phyloP scores from a whole-genome alignment of 441 rosid species.

The Adansonia grandidieri region DNA sequence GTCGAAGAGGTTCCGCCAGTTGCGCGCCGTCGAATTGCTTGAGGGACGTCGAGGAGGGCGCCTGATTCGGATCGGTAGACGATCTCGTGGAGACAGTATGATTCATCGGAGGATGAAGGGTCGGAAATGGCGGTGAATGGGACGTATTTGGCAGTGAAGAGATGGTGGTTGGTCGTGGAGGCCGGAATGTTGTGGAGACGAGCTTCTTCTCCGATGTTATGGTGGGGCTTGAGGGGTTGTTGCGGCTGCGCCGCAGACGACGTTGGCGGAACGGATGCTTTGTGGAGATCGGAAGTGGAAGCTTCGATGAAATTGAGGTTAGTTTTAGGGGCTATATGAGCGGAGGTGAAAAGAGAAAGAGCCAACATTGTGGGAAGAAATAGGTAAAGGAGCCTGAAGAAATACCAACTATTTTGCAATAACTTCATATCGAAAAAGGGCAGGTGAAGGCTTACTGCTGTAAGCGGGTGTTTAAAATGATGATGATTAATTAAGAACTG shows the following conservation, averaged over 20 bases:
- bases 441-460: too few relatives aligned
- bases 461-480: too few relatives aligned
- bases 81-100: constrained; percentile 66
- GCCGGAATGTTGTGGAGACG: constrained; percentile 41
- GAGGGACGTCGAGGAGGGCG: constrained; percentile 57
- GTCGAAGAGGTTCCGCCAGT: constrained; percentile 58
- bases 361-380: constrained; percentile 35
- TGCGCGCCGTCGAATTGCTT: constrained; percentile 51
- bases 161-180: constrained; percentile 20
- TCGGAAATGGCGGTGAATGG: constrained; percentile 47
- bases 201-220: constrained; percentile 62
- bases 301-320: constrained; percentile 24
- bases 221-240: constrained; percentile 18
- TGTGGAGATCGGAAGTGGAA: constrained; percentile 21
- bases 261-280: background rate
- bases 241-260: constrained; percentile 14
- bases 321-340: constrained; percentile 19
- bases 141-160: constrained; percentile 63
- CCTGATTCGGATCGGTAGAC: constrained; percentile 60
- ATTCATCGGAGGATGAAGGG: constrained; percentile 35
- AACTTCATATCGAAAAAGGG: too few relatives aligned
- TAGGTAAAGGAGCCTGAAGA: background rate
- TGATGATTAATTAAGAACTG: too few relatives aligned
- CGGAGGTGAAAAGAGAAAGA: constrained; percentile 28
- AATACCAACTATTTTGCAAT: background rate